phyloP scores from a whole-genome alignment of 768 basidiomycete species.

The Suillus subalutaceus region DNA sequence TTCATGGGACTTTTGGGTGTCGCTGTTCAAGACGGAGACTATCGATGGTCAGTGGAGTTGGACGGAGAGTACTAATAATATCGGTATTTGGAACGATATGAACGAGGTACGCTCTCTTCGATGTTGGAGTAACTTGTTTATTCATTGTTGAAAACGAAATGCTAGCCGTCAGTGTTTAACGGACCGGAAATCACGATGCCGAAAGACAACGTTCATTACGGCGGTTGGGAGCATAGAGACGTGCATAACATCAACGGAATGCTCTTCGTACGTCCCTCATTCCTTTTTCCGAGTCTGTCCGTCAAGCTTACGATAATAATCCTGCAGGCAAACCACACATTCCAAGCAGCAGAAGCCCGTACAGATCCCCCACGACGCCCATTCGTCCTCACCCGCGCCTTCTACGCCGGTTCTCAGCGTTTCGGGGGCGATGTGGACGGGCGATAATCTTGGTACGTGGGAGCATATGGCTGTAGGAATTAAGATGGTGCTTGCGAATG shows the following conservation, averaged over 20 bases:
- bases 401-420: slow-evolving; percentile 94
- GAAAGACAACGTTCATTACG: slow-evolving; percentile 79
- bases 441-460: slow-evolving; percentile 97
- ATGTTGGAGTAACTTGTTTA: slow-evolving; percentile 2
- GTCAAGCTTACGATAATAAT: not conserved
- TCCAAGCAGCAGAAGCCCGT: slow-evolving; percentile 76
- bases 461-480: slow-evolving; percentile 94
- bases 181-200: slow-evolving; percentile 93
- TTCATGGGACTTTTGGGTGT: slow-evolving; percentile 61
- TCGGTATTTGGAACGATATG: slow-evolving; percentile 99
- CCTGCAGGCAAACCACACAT: slow-evolving; percentile 76
- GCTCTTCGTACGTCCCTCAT: slow-evolving; percentile 64
- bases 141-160: not conserved
- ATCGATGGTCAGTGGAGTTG: slow-evolving; percentile 2
- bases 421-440: slow-evolving; percentile 99
- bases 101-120: slow-evolving; percentile 70
- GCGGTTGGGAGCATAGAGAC: slow-evolving; percentile 98
- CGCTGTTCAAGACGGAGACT: not conserved
- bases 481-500: slow-evolving; percentile 90
- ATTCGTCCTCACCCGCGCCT: slow-evolving; percentile 94
- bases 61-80: slow-evolving; percentile 54
- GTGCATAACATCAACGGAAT: slow-evolving; percentile 98
- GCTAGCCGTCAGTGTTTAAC: slow-evolving; percentile 96
- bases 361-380: slow-evolving; percentile 79
- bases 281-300: not conserved